Base-by-base conservation (phyloP, 164 flowering plant species). In the Nymphaea thermarum region DNA sequence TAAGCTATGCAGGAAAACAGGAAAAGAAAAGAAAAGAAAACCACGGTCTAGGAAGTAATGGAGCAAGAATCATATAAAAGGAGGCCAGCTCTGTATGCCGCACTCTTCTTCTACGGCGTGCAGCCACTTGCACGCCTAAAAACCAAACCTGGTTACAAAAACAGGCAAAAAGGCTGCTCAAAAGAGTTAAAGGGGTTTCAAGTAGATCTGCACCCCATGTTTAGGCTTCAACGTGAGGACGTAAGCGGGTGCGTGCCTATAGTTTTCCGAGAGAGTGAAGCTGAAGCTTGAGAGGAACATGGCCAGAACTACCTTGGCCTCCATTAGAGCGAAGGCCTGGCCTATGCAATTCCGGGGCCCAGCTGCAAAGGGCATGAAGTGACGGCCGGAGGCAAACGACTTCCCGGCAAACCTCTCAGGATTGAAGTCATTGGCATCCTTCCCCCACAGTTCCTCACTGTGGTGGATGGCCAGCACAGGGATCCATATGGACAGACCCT, bases 261-360 rank as follows among this genome's bases (percentile, higher is more conserved):
- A 95, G 42, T 78, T 88, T 0, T 78, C 72, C 0, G 99, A 90
- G 7, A 90, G 86, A 4, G 76, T 73, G 77, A 95, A 95, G 70
- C 78, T 82, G 73, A 51, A 92, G 16, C 69, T 70, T 2, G 86
- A 78, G 16, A 95, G 75, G 2, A 95, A 47, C 86, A 87, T 88
- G 57, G 96, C 84, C 36, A 92, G 47, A 59, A 87, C 85, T 65
- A 90, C 82, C 81, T 89, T 95, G 17, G 97, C 89, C 74, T 95
- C 97, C 94, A 95, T 87, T 69, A 89, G 69, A 1, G 99, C 99
- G 66, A 88, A 95, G 41, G 85, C 41, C 67, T 92, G 97, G 36
- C 99, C 99, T 0, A 95, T 77, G 69, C 99, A 95, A 43, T 89
- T 89, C 6, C 98, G 72, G 0, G 96, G 96, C 1, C 99, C 99